phyloP scores from a whole-genome alignment of 108 stramenopile species.

The Cyclostephanos tholiformis region DNA sequence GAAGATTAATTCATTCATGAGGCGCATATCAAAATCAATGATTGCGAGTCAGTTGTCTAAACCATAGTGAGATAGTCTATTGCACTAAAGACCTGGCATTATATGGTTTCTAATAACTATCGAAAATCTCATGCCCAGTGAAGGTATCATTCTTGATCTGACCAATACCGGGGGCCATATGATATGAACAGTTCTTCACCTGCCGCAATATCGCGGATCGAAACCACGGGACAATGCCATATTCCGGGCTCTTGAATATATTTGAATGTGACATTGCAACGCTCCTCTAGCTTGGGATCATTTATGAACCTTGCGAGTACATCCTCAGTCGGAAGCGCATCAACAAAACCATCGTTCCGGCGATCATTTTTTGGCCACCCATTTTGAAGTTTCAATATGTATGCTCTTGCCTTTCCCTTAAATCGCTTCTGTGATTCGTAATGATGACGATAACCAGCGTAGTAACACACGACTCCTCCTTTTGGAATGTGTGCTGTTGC shows the following conservation, averaged over 20 bases:
- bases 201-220: slow-evolving; percentile 60
- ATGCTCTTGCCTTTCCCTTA: slow-evolving; percentile 23
- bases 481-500: slow-evolving; percentile 23
- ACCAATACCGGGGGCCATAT: slow-evolving; percentile 62
- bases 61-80: background rate
- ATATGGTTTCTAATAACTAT: too few species aligned
- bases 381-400: slow-evolving; percentile 42
- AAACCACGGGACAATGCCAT: slow-evolving; percentile 59
- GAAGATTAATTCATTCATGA: slow-evolving; percentile 8
- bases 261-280: slow-evolving; percentile 43
- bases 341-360: slow-evolving; percentile 47
- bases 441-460: slow-evolving; percentile 45
- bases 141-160: slow-evolving; percentile 29
- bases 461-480: slow-evolving; percentile 33
- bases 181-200: slow-evolving; percentile 79
- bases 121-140: background rate
- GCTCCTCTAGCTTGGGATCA: slow-evolving; percentile 32
- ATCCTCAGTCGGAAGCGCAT: slow-evolving; percentile 28
- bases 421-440: slow-evolving; percentile 48
- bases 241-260: slow-evolving; percentile 34
- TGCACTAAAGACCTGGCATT: too few species aligned
- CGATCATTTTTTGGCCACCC: slow-evolving; percentile 41
- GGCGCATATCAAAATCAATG: slow-evolving; percentile 23
- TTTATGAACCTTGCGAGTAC: slow-evolving; percentile 45
- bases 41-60: slow-evolving; percentile 16